Percentiles rank a stretch among this genome's conserved stretches.
phyloP scores from a whole-genome alignment of 2,329 filamentous ascomycete species.

The Penicillium olsonii region DNA sequence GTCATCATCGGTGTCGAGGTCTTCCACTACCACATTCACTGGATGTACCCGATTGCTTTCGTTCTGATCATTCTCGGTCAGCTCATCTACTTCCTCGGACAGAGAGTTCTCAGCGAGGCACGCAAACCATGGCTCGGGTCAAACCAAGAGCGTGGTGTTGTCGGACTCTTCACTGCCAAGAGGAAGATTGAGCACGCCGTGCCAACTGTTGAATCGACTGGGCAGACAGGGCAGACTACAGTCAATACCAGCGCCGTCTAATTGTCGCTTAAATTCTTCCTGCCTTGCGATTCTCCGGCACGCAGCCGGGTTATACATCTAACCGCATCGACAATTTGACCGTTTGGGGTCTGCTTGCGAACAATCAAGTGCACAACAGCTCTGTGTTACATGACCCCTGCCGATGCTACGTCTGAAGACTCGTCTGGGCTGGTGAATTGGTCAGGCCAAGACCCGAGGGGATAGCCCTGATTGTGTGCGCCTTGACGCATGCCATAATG shows the following conservation, averaged over 20 bases:
- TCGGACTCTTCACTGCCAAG: slow-evolving; percentile 83
- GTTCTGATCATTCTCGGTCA: slow-evolving; percentile 86
- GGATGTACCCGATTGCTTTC: slow-evolving; percentile 93
- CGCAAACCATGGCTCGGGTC: slow-evolving; percentile 93
- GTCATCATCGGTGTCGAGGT: slow-evolving; percentile 88
- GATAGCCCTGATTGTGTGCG: neutral
- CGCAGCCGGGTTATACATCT: neutral
- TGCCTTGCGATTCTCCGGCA: neutral
- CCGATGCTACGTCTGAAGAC: neutral
- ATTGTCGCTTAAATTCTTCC: neutral
- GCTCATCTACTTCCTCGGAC: slow-evolving; percentile 82
- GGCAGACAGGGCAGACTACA: slow-evolving; percentile 11
- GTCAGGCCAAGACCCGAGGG: neutral
- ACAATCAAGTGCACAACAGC: neutral
- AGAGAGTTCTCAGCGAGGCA: slow-evolving; percentile 79
- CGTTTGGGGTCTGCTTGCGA: neutral
- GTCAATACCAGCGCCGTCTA: slow-evolving; percentile 17
- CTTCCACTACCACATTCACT: slow-evolving; percentile 78
- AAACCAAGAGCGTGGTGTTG: slow-evolving; percentile 78
- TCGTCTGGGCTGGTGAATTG: neutral
- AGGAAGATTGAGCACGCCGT: slow-evolving; percentile 57
- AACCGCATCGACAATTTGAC: neutral
- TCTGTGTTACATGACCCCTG: neutral
- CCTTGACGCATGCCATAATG: slow-evolving; percentile 3
- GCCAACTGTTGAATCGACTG: slow-evolving; percentile 14